Evolutionary conservation across 164 flowering plant genomes (phyloP), one percentile per base, ranked within the genome.

Genomic region (Vitis rotundifolia): DNA sequence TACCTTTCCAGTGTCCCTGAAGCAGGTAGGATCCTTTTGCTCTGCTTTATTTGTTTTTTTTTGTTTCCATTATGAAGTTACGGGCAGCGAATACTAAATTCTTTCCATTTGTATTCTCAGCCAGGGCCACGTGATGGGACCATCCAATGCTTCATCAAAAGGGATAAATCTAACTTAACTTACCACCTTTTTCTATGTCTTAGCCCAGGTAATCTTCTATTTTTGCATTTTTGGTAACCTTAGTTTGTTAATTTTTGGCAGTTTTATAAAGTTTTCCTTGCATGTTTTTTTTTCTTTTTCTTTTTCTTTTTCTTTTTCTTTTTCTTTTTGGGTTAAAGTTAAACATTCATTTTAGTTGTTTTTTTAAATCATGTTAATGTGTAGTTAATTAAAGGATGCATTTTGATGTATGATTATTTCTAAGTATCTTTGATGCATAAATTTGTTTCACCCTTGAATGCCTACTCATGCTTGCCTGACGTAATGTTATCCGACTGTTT

Each of bases 61-160:
- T 13, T 26, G 22, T 19, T 4, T 26, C 3, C 14, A 0, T 22
- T 6, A 15, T 26, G 59, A 15, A 11, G 22, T 9, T 22, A 0
- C 0, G 2, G 7, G 50, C 19, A 13, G 1, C 13, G 4, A 7
- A 49, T 28, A 11, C 49, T 28, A 22, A 29, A 22, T 54, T n/a
- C 16, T 52, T 51, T 50, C 1, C 29, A 1, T 37, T 63, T 63
- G 47, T 14, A 3, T 70, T 79, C 51, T 37, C 75, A 81, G 84
- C 84, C 84, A 9, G 84, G 84, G 60, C 71, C 79, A 31, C 79
- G 79, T 12, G 84, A 81, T 31, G 79, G 77, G 28, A 61, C 70
- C 15, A 70, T 76, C 37, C 82, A 79, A 19, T 79, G 82, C 49
- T 73, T 79, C 64, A 81, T 81, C 13, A 81, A 76, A 59, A 70